Evolutionary conservation across 2,329 filamentous ascomycete species (phyloP).

Genomic region (Colletotrichum destructivum): DNA sequence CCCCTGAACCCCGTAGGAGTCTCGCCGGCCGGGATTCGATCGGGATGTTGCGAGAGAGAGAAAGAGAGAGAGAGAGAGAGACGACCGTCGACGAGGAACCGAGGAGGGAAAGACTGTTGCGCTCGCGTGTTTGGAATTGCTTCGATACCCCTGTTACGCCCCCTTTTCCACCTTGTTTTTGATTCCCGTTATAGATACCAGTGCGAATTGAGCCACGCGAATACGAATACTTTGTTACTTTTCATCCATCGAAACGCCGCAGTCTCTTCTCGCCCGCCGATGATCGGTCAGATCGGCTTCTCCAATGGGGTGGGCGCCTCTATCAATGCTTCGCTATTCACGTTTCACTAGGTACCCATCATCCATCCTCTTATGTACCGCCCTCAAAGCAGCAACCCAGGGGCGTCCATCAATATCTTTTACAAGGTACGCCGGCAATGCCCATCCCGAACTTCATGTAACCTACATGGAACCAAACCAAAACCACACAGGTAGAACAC

Average conservation of each 20-base stretch:
- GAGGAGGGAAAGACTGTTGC: background rate
- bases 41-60: background rate
- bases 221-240: slow-evolving; percentile 5
- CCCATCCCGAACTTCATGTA: background rate
- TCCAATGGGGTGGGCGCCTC: too few relatives aligned
- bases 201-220: slow-evolving; percentile 4
- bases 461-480: too few relatives aligned
- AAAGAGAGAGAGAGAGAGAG: too few relatives aligned
- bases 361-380: background rate
- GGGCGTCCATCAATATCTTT: slow-evolving; percentile 13
- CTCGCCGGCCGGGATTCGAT: background rate
- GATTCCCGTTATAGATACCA: slow-evolving; percentile 15
- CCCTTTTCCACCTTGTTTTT: too few relatives aligned
- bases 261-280: background rate
- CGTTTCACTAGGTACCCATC: too few relatives aligned
- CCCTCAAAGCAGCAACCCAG: background rate
- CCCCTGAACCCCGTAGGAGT: background rate
- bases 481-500: too few relatives aligned
- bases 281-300: too few relatives aligned
- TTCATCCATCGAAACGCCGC: background rate
- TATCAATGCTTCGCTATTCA: too few relatives aligned
- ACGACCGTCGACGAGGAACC: background rate
- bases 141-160: slow-evolving; percentile 22
- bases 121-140: slow-evolving; percentile 17
- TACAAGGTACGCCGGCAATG: background rate